Conservation (phyloP, 345 rosid genomes). For the Euphorbia peplus region DNA sequence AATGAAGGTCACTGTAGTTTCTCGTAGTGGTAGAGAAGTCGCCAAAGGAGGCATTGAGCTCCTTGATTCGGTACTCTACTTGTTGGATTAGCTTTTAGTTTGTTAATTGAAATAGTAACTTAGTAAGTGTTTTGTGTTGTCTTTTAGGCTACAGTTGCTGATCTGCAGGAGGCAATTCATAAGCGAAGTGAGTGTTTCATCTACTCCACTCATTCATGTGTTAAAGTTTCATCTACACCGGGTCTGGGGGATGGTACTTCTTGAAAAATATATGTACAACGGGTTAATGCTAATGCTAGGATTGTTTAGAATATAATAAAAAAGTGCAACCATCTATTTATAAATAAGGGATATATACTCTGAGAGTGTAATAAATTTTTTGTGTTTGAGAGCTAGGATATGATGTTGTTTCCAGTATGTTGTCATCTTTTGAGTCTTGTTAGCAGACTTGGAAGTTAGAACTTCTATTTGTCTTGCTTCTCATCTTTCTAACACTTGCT, state of each 20-base stretch:
- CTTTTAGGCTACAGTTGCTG: constrained; percentile 81
- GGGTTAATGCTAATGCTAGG: too few relatives aligned
- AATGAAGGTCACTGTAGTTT: constrained; percentile 80
- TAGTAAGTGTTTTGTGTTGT: constrained; percentile 13
- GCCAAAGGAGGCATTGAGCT: constrained; percentile 75
- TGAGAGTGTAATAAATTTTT: too few relatives aligned
- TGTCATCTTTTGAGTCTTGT: neutral
- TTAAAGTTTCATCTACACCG: neutral
- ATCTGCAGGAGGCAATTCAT: constrained; percentile 88
- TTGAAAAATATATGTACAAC: too few relatives aligned
- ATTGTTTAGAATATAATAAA: too few relatives aligned
- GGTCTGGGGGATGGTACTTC: too few relatives aligned
- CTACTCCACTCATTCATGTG: neutral
- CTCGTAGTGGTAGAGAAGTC: constrained; percentile 85
- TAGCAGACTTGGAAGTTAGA: neutral
- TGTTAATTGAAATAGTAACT: too few relatives aligned
- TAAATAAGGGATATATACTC: too few relatives aligned
- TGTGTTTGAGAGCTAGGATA: neutral
- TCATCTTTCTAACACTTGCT: constrained; percentile 12
- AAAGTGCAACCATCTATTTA: too few relatives aligned
- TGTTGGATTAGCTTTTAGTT: neutral
- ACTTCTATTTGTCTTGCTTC: neutral
- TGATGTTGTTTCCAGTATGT: neutral
- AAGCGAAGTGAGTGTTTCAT: constrained; percentile 70
- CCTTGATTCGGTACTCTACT: constrained; percentile 57